Conservation (phyloP, 805 yeast genomes). For the Candida pini region DNA sequence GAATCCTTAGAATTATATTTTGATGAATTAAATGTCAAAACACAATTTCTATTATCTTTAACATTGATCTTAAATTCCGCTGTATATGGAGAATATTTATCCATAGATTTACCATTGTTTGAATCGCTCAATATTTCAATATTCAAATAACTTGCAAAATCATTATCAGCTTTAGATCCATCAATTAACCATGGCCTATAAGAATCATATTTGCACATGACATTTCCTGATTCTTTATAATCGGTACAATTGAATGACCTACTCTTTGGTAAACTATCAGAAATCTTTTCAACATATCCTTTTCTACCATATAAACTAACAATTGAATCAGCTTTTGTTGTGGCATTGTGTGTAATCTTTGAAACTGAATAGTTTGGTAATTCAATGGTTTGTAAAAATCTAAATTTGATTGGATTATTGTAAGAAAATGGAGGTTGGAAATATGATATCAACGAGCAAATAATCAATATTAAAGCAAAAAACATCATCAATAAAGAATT, state of each 20-base stretch:
- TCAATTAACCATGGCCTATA: constrained; percentile 42
- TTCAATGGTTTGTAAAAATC: constrained; percentile 61
- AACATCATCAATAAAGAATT: constrained; percentile 47
- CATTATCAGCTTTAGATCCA: constrained; percentile 29
- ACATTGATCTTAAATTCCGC: constrained; percentile 58
- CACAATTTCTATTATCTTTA: constrained; percentile 60
- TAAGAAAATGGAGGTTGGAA: constrained; percentile 53
- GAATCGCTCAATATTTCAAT: constrained; percentile 48
- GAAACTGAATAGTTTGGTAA: no score
- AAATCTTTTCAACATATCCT: constrained; percentile 39
- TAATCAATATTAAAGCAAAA: constrained; percentile 32
- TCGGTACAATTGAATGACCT: constrained; percentile 28
- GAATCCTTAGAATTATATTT: constrained; percentile 29
- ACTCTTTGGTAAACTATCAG: constrained; percentile 63
- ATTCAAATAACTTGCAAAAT: constrained; percentile 39
- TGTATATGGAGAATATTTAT: constrained; percentile 55
- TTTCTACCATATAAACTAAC: constrained; percentile 48
- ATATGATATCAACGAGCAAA: constrained; percentile 35
- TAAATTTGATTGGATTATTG: constrained; percentile 61
- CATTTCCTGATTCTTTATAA: constrained; percentile 38
- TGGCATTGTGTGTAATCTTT: constrained; percentile 7
- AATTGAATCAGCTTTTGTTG: constrained; percentile 1
- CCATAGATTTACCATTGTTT: constrained; percentile 22
- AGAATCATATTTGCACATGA: constrained; percentile 48
- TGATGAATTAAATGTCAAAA: constrained; percentile 50